phyloP scores from a whole-genome alignment of 2,329 filamentous ascomycete genomes.

The Colletotrichum euphorbiae region DNA sequence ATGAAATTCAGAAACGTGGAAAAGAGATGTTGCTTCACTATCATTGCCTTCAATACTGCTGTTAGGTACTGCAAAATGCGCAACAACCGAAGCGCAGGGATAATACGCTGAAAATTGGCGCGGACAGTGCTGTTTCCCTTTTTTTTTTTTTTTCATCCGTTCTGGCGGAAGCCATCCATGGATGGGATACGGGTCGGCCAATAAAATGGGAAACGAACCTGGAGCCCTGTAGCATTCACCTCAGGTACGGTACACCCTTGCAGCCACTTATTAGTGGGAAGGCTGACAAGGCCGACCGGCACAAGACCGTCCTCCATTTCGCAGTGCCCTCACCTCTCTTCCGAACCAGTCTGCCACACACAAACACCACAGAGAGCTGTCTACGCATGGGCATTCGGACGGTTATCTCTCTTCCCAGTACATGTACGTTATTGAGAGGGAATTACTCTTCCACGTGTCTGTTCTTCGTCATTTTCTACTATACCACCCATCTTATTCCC shows the following conservation, averaged over 20 bases:
- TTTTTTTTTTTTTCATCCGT: conserved; percentile 25
- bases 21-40: too few species aligned
- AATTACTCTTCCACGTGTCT: background rate
- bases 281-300: conserved; percentile 37
- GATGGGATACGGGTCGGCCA: conserved; percentile 19
- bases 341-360: conserved; percentile 26
- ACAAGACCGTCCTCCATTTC: conserved; percentile 22
- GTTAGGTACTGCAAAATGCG: background rate
- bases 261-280: conserved; percentile 31
- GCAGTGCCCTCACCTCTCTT: conserved; percentile 27
- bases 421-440: conserved; percentile 19
- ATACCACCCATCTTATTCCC: background rate
- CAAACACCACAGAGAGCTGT: conserved; percentile 17
- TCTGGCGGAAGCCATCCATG: conserved; percentile 33
- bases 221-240: conserved; percentile 13
- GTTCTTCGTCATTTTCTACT: background rate
- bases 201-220: conserved; percentile 22
- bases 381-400: conserved; percentile 27
- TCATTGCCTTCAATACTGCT: background rate
- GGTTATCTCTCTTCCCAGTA: conserved; percentile 1
- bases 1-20: too few species aligned
- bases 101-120: conserved; percentile 12
- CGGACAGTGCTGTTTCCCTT: conserved; percentile 13
- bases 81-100: background rate
- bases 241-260: conserved; percentile 36